A percentile compares a stretch with the other conserved stretches of the same genome.
Evolutionary conservation across 495 filamentous ascomycete genomes (phyloP).

Genomic region (Annulohypoxylon stygium): DNA sequence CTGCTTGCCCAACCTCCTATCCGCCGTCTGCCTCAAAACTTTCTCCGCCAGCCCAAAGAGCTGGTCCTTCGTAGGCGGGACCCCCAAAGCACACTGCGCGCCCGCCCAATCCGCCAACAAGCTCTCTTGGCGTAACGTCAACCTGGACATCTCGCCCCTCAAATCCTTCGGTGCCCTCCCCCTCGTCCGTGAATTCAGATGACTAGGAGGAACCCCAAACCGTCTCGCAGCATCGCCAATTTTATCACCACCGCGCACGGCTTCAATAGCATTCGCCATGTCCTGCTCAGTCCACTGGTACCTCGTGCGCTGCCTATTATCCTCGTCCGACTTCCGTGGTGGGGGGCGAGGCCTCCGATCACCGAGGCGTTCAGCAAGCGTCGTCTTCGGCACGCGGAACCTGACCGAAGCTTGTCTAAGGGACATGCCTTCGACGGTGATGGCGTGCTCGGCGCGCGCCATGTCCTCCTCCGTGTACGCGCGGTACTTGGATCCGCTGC

Average conservation of each 20-base stretch:
- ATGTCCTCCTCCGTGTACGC: slow-evolving; percentile 36
- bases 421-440: slow-evolving; percentile 28
- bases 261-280: slow-evolving; percentile 23
- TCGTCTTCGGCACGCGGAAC: slow-evolving; percentile 31
- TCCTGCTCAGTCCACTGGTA: slow-evolving; percentile 29
- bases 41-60: slow-evolving; percentile 28
- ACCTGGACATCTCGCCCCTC: slow-evolving; percentile 26
- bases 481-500: slow-evolving; percentile 31
- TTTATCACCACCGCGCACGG: slow-evolving; percentile 21
- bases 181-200: slow-evolving; percentile 19
- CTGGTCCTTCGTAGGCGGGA: slow-evolving; percentile 36
- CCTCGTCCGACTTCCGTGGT: slow-evolving; percentile 24
- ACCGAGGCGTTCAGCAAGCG: slow-evolving; percentile 20
- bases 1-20: slow-evolving; percentile 35
- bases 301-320: slow-evolving; percentile 15
- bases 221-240: slow-evolving; percentile 16
- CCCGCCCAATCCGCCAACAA: slow-evolving; percentile 40
- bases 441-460: slow-evolving; percentile 25
- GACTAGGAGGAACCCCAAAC: slow-evolving; percentile 32
- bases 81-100: slow-evolving; percentile 32
- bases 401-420: slow-evolving; percentile 14
- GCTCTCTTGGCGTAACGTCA: slow-evolving; percentile 36
- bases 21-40: slow-evolving; percentile 29
- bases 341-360: slow-evolving; percentile 19
- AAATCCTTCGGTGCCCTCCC: slow-evolving; percentile 16